phyloP scores from a whole-genome alignment of 2,329 filamentous ascomycete genomes.

The Claviceps citrina region DNA sequence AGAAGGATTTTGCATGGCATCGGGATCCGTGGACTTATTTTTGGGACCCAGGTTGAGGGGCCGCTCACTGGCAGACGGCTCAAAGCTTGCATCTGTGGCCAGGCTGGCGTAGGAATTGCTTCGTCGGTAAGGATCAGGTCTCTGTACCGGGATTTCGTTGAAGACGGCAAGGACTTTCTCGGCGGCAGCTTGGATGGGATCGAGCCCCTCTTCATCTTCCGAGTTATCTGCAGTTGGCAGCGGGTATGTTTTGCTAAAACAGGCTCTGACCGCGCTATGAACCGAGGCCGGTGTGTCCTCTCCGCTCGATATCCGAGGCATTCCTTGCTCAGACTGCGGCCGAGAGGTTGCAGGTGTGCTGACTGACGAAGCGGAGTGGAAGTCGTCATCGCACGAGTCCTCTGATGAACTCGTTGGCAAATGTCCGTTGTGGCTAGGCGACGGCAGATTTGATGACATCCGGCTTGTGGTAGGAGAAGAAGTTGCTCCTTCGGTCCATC shows the following conservation, averaged over 20 bases:
- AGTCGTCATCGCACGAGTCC: conserved; percentile 23
- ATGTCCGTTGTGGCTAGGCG: conserved; percentile 1
- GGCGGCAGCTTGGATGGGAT: conserved; percentile 8
- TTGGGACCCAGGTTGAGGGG: conserved; percentile 16
- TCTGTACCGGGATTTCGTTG: conserved; percentile 9
- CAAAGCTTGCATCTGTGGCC: conserved; percentile 12
- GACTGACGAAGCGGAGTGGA: conserved; percentile 19
- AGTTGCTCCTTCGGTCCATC: not conserved
- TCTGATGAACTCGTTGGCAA: conserved; percentile 19
- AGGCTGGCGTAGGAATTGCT: conserved; percentile 7
- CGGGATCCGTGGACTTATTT: conserved; percentile 6
- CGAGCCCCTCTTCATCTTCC: conserved; percentile 5
- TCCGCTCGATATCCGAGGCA: conserved; percentile 10
- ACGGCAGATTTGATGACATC: not conserved
- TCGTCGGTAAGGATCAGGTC: conserved; percentile 5
- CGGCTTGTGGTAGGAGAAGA: not conserved
- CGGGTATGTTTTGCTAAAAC: conserved; percentile 1
- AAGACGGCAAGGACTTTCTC: conserved; percentile 10
- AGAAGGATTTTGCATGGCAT: not conserved
- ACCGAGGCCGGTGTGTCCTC: conserved; percentile 2
- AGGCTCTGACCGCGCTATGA: not conserved
- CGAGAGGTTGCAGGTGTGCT: conserved; percentile 27
- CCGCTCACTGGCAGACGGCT: conserved; percentile 25
- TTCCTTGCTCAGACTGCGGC: conserved; percentile 24
- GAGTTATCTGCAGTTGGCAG: conserved; percentile 2